A percentile compares a stretch with the other conserved stretches of the same genome.
Conservation (phyloP, 2,329 filamentous ascomycete genomes). For the Sporothrix curviconia region DNA sequence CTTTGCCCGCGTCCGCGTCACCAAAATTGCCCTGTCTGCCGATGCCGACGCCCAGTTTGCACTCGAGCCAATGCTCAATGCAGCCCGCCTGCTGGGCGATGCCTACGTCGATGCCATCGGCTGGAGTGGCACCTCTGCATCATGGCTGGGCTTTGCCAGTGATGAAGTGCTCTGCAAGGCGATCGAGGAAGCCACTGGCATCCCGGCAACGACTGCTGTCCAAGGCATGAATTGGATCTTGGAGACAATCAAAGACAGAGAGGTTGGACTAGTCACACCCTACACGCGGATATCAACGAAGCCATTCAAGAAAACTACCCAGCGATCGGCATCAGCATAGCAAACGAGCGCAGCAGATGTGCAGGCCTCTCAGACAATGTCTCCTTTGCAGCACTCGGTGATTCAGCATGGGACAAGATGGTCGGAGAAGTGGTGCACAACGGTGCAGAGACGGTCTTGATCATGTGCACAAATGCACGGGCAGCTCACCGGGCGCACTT, state of each 20-base stretch:
- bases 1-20: slow-evolving; percentile 37
- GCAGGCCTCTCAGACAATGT: slow-evolving; percentile 29
- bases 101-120: slow-evolving; percentile 33
- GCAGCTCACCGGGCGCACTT: slow-evolving; percentile 31
- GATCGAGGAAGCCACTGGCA: slow-evolving; percentile 31
- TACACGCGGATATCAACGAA: slow-evolving; percentile 35
- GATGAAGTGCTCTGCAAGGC: slow-evolving; percentile 33
- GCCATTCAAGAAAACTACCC: slow-evolving; percentile 32
- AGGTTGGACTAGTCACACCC: slow-evolving; percentile 34
- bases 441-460: slow-evolving; percentile 28
- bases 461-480: slow-evolving; percentile 38
- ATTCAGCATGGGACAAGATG: slow-evolving; percentile 21
- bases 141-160: slow-evolving; percentile 35
- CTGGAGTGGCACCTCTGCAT: slow-evolving; percentile 32
- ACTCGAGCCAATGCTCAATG: slow-evolving; percentile 25
- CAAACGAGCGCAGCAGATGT: slow-evolving; percentile 21
- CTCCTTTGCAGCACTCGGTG: slow-evolving; percentile 30
- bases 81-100: slow-evolving; percentile 31
- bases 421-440: slow-evolving; percentile 24
- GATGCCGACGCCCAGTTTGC: slow-evolving; percentile 29
- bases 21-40: slow-evolving; percentile 30
- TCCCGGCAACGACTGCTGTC: slow-evolving; percentile 35
- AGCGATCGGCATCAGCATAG: slow-evolving; percentile 27
- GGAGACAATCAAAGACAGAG: slow-evolving; percentile 17
- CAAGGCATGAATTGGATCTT: slow-evolving; percentile 30